These are phyloP conservation scores for Peronospora belbahrii DNA, from an alignment of 352 stramenopile species.

Conservation along the genomic window DNA sequence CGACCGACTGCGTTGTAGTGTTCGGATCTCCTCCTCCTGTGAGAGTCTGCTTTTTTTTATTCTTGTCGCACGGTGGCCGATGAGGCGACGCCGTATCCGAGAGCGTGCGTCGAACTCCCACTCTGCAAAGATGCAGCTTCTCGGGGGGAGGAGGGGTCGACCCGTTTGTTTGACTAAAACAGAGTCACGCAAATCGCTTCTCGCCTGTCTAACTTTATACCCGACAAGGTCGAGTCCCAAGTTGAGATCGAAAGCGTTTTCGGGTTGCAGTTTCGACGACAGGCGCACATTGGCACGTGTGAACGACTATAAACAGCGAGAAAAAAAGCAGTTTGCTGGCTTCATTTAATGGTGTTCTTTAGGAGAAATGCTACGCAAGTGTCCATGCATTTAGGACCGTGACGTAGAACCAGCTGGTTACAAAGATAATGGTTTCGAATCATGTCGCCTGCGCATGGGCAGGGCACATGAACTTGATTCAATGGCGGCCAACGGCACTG, in stretches of 20 bases:
- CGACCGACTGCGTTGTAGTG: neutral
- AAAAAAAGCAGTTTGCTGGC: neutral
- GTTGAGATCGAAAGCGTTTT: neutral
- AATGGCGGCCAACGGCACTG: conserved; percentile 1
- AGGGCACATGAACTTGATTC: conserved; percentile 8
- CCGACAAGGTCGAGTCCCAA: neutral
- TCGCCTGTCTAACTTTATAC: neutral
- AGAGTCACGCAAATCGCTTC: conserved; percentile 2
- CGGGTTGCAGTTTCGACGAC: conserved; percentile 8
- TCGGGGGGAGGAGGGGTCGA: neutral
- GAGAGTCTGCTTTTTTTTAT: neutral
- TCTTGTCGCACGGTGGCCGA: conserved; percentile 15
- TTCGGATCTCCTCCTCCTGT: neutral
- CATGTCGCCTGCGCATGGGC: conserved; percentile 8
- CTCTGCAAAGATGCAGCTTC: conserved; percentile 6
- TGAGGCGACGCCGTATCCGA: conserved; percentile 8
- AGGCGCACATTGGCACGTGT: conserved; percentile 1
- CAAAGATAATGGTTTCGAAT: neutral
- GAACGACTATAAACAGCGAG: neutral
- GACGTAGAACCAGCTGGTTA: neutral
- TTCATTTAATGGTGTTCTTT: no score
- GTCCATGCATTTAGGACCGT: neutral
- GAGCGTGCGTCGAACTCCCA: conserved; percentile 25
- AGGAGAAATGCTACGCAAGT: neutral
- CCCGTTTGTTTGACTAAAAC: conserved; percentile 9